Evolutionary conservation across 2,329 filamentous ascomycete genomes (phyloP), one percentile per base, ranked within the genome.

Genomic region (Juglanconis oblonga): DNA sequence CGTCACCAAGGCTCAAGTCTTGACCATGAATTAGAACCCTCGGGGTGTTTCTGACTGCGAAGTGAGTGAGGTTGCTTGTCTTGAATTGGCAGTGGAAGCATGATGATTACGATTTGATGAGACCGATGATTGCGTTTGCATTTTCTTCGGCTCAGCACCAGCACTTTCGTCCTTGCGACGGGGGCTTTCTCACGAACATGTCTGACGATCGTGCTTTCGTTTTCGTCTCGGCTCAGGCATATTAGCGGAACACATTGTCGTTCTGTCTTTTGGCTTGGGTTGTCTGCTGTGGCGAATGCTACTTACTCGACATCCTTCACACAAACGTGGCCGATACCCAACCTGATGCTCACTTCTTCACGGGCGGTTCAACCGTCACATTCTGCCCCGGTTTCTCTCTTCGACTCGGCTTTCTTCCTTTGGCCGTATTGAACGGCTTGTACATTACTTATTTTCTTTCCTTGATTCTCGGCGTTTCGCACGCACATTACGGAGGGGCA

Each of bases 1-100:
- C 6, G 71, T 82, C 29, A 69, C 75, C 44, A 70, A 79, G 68
- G 75, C 79, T 1, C 77, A 81, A 59, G 80, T 82, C 2, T 69
- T 82, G 61, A 75, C 79, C 67, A 81, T 81, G 79, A 74, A 77
- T 67, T 79, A 65, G 44, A 67, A 24, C 32, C 17, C 13, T 10
- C 6, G 6, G 17, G 29, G 8, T 17, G 14, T 6, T 24, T 17
- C 5, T 24, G 24, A 5, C 36, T 11, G 36, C 31, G 14, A 36
- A 7, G 31, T n/a, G 45, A 7, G 31, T n/a, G 45, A 44, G 24
- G 5, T 2, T 13, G 14, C 3, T 14, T 24, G 3, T 17, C 29
- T 14, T 24, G 38, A 32, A 6, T n/a, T 33, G 5, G 7, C 24
- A 7, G 17, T 11, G 14, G 10, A 36, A 29, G 40, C 40, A 36